Evolutionary conservation across 108 stramenopile genomes (phyloP).

Genomic region (Hondaea fermentalgiana): DNA sequence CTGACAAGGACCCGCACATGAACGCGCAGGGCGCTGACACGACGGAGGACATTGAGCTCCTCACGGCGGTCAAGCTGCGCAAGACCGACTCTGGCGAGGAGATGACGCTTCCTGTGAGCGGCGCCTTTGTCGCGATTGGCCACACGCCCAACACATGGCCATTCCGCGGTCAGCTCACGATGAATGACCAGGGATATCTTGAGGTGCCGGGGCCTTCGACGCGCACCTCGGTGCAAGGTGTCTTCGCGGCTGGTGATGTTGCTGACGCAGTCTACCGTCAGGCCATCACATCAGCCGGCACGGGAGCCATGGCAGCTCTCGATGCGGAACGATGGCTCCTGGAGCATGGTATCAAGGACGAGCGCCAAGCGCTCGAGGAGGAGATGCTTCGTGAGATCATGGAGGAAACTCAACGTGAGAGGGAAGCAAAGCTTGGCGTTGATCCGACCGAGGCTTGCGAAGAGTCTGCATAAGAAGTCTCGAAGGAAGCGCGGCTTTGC

Average conservation of each 20-base stretch:
- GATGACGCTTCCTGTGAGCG: conserved; percentile 48
- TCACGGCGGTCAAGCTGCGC: conserved; percentile 61
- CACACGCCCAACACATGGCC: conserved; percentile 80
- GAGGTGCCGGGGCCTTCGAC: conserved; percentile 54
- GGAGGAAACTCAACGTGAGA: not conserved
- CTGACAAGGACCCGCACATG: conserved; percentile 35
- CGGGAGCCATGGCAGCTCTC: conserved; percentile 83
- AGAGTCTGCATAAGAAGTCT: not conserved
- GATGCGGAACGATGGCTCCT: conserved; percentile 86
- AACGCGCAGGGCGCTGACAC: conserved; percentile 26
- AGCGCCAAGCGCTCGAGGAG: conserved; percentile 24
- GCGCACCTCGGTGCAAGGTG: conserved; percentile 72
- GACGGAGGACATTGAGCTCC: conserved; percentile 29
- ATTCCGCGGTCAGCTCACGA: conserved; percentile 66
- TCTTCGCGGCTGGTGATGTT: conserved; percentile 90
- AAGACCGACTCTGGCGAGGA: conserved; percentile 57
- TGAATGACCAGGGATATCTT: conserved; percentile 74
- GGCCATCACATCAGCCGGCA: conserved; percentile 84
- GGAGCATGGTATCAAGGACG: conserved; percentile 76
- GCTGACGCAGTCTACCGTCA: conserved; percentile 84
- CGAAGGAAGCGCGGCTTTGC: too few species aligned
- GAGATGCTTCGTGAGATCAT: not conserved
- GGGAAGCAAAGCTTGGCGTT: not conserved
- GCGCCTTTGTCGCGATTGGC: conserved; percentile 89
- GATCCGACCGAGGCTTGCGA: not conserved